Percentiles rank a stretch among this genome's conserved stretches.
These are phyloP conservation scores for Amaranthus tricolor DNA, from an alignment of 179 eudicot species.

Conservation along the genomic window DNA sequence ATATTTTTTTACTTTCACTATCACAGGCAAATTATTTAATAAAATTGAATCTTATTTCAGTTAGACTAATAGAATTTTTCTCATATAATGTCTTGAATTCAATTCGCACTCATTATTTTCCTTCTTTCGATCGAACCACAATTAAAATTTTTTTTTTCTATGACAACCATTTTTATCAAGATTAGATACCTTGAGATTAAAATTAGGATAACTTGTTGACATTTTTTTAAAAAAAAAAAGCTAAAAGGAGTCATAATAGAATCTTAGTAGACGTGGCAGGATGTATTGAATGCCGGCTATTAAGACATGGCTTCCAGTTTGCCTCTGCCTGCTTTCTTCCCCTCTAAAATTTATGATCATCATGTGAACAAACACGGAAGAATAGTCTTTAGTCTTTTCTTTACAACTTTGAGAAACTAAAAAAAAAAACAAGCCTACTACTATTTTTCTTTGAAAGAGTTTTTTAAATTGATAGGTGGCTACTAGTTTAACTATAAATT, in stretches of 20 bases:
- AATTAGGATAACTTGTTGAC: background rate
- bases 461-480: too few species aligned
- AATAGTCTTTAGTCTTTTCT: background rate
- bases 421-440: background rate
- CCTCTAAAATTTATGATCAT: conserved; percentile 8
- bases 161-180: too few species aligned
- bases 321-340: background rate
- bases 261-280: conserved; percentile 25
- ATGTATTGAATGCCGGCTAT: conserved; percentile 18
- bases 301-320: conserved; percentile 21
- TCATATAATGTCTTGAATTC: too few species aligned
- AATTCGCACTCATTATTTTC: too few species aligned
- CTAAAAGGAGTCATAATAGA: background rate
- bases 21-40: too few species aligned
- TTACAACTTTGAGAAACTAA: background rate
- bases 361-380: conserved; percentile 18
- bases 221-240: background rate
- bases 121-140: too few species aligned
- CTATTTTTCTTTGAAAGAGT: background rate
- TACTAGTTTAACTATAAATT: background rate
- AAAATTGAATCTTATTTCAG: too few species aligned
- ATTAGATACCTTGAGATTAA: background rate
- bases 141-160: too few species aligned
- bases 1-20: too few species aligned
- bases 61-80: too few species aligned